Base-by-base conservation (phyloP, 805 yeast species). In the Yarrowia sp. region DNA sequence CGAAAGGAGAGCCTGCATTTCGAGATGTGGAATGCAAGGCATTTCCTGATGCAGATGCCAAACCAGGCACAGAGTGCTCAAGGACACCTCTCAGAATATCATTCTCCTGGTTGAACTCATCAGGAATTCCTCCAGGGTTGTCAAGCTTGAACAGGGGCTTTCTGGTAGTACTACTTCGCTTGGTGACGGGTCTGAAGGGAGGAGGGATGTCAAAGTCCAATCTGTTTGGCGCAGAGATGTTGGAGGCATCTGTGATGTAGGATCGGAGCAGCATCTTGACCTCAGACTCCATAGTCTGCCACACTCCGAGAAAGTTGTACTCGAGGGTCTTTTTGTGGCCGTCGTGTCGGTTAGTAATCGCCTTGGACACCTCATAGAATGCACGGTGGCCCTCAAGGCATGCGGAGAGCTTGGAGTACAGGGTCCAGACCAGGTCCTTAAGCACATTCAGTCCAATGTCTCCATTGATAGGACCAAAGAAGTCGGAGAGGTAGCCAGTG, bases 31-130 rank as follows among this genome's bases (percentile, higher is more conserved):
- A 79, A 49, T 72, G 75, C 3, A 81, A 71, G 11, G 79, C 77
- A 9, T 78, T 73, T 43, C 67, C 70, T 15, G 79, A 74, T 0
- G 75, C 70, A 11, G 79, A 73, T 10, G 75, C 78, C 72, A 89
- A 84, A 0, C 94, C 95, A 0, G 96, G 93, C 69, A 91, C 90
- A 75, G 89, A 83, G 64, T 85, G 87, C 65, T 86, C 85, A 38
- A 91, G 79, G 46, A 81, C 76, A 0, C 77, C 72, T 52, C 82
- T 82, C 61, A 87, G 75, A 40, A 82, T 81, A 38, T 80, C 77
- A 67, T 73, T 75, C 67, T 77, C 76, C 10, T 71, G 69, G 58
- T 70, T 69, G 35, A 76, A 69, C 35, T 70, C 74, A 8, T 67
- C 70, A 8, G 72, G 69, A 15, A 73, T 67, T 14, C 74, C 74